Evolutionary conservation across 805 yeast genomes (phyloP).

Genomic region (Kodamaea nitidulidarum): DNA sequence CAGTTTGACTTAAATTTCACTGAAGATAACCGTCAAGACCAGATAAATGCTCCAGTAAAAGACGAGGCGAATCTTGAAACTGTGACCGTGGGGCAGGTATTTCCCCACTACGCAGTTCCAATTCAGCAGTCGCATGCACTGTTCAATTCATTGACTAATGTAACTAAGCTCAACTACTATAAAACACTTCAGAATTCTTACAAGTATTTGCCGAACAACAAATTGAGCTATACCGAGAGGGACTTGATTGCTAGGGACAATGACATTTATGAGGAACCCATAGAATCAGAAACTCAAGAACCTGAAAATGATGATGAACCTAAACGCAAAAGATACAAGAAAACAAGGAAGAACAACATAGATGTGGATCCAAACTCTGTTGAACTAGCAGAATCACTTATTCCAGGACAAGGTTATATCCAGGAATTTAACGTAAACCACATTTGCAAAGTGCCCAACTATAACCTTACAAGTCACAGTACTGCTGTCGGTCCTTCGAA

Average conservation of each 20-base stretch:
- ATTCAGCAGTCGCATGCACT: slow-evolving; percentile 30
- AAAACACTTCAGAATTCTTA: slow-evolving; percentile 22
- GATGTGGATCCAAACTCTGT: slow-evolving; percentile 36
- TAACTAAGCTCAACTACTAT: slow-evolving; percentile 35
- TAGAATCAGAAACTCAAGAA: slow-evolving; percentile 29
- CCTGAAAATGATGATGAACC: slow-evolving; percentile 24
- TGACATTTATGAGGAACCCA: slow-evolving; percentile 28
- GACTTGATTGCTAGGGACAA: slow-evolving; percentile 29
- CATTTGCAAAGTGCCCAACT: slow-evolving; percentile 41
- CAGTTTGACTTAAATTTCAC: too few relatives aligned
- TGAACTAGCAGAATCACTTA: slow-evolving; percentile 36
- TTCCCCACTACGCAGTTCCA: slow-evolving; percentile 37
- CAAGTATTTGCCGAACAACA: slow-evolving; percentile 23
- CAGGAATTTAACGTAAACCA: slow-evolving; percentile 40
- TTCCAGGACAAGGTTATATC: slow-evolving; percentile 43
- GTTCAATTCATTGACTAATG: slow-evolving; percentile 31
- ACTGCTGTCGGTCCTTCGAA: neutral
- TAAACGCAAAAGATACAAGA: slow-evolving; percentile 16
- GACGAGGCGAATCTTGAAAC: slow-evolving; percentile 12
- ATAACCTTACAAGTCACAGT: slow-evolving; percentile 32
- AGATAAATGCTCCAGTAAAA: neutral
- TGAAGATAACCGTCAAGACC: neutral
- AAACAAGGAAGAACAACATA: slow-evolving; percentile 27
- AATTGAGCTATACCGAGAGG: slow-evolving; percentile 31
- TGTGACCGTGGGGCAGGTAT: slow-evolving; percentile 35